These are phyloP conservation scores for Tricholoma furcatifolium DNA, from an alignment of 768 basidiomycete species.

Conservation along the genomic window DNA sequence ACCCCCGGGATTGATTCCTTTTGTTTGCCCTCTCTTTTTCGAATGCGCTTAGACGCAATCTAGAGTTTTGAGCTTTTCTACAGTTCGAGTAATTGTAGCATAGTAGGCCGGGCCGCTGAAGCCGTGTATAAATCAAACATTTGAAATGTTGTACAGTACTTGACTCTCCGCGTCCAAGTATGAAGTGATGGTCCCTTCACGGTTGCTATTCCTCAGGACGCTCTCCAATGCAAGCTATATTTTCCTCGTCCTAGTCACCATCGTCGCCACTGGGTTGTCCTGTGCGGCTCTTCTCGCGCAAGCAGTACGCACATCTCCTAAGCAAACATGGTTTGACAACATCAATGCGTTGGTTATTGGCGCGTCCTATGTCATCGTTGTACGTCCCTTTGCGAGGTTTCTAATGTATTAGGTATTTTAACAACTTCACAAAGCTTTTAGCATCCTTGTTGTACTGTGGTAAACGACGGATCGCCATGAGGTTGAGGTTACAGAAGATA, in stretches of 20 bases:
- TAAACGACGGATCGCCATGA: constrained; percentile 68
- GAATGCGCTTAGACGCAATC: neutral
- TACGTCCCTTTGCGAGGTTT: constrained; percentile 30
- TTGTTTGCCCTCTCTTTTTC: neutral
- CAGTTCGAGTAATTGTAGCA: neutral
- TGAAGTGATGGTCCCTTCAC: constrained; percentile 37
- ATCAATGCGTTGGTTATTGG: constrained; percentile 68
- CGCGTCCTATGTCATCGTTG: constrained; percentile 69
- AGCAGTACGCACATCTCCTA: constrained; percentile 64
- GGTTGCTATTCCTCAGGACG: constrained; percentile 35
- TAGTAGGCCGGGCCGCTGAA: constrained; percentile 10
- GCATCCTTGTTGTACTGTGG: constrained; percentile 60
- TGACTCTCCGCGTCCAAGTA: neutral
- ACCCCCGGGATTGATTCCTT: constrained; percentile 15
- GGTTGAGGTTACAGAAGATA: constrained; percentile 62
- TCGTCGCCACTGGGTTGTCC: constrained; percentile 59
- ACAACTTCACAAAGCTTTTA: constrained; percentile 38
- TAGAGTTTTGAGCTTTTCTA: neutral
- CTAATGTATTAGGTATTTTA: neutral
- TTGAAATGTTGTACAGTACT: neutral
- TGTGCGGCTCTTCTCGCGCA: constrained; percentile 67
- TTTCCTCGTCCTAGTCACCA: constrained; percentile 46
- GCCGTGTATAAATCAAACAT: neutral
- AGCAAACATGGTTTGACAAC: constrained; percentile 55
- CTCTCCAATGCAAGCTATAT: constrained; percentile 55